These are phyloP conservation scores for Entomortierella beljakovae DNA, from an alignment of 192 early-diverging fungal species.

Conservation along the genomic window DNA sequence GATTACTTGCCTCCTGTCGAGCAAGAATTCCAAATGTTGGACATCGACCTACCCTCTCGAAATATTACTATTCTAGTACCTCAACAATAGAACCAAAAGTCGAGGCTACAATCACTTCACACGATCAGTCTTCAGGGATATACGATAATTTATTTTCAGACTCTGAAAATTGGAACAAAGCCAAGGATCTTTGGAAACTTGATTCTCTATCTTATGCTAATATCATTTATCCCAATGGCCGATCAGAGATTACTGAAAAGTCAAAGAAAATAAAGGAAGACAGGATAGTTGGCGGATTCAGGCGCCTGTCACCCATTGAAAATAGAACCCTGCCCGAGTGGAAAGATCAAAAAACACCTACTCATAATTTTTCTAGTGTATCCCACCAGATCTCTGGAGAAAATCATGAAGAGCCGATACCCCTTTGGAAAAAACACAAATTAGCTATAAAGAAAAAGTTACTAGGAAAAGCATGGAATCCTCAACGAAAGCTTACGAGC, in stretches of 20 bases:
- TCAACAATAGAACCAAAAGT: no score
- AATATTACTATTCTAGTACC: no score
- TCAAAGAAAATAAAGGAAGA: no score
- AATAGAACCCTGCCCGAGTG: not conserved
- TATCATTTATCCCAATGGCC: constrained; percentile 20
- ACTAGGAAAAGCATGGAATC: constrained; percentile 33
- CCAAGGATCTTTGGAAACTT: constrained; percentile 24
- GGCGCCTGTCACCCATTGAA: constrained; percentile 3
- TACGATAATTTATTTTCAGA: not conserved
- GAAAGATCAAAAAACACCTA: not conserved
- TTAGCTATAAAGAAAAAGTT: constrained; percentile 32
- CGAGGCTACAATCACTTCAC: no score
- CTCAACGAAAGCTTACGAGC: constrained; percentile 21
- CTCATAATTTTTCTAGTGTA: not conserved
- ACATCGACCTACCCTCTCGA: no score
- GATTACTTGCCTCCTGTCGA: no score
- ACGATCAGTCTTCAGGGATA: no score
- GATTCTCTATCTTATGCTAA: not conserved
- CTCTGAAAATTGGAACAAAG: not conserved
- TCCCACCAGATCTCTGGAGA: constrained; percentile 7
- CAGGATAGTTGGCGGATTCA: not conserved
- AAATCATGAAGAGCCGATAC: not conserved
- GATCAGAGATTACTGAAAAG: constrained; percentile 13
- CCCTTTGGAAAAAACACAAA: constrained; percentile 33
- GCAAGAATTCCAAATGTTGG: no score